Conservation (phyloP, 176 grass and related monocot genomes). For the Puya raimondii region DNA sequence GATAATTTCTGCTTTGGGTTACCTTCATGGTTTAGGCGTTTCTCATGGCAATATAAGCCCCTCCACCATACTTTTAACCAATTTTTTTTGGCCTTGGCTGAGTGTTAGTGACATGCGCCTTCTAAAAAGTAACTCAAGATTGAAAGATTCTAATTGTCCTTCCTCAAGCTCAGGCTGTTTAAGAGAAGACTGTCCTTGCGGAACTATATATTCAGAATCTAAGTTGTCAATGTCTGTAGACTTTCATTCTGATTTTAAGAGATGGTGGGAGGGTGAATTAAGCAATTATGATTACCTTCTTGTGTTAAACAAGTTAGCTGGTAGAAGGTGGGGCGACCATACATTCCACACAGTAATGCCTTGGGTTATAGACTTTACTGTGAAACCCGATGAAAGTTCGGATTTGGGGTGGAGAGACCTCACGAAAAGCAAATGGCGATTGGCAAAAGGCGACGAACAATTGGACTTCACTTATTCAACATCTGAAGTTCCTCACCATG, state of each 20-base stretch:
- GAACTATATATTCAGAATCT: slow-evolving; percentile 40
- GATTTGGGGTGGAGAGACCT: slow-evolving; percentile 86
- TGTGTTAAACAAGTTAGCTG: slow-evolving; percentile 84
- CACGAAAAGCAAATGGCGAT: slow-evolving; percentile 93
- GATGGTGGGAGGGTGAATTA: slow-evolving; percentile 75
- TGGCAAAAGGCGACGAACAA: slow-evolving; percentile 95
- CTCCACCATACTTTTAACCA: slow-evolving; percentile 59
- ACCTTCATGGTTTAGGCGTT: slow-evolving; percentile 73
- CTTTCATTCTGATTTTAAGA: slow-evolving; percentile 59
- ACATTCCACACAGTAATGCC: slow-evolving; percentile 94
- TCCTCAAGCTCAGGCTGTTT: slow-evolving; percentile 28
- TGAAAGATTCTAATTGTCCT: slow-evolving; percentile 25
- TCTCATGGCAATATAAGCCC: slow-evolving; percentile 74
- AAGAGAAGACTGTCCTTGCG: slow-evolving; percentile 34
- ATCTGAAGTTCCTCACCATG: slow-evolving; percentile 92
- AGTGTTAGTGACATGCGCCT: slow-evolving; percentile 46
- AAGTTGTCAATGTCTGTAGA: slow-evolving; percentile 43
- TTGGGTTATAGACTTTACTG: slow-evolving; percentile 96
- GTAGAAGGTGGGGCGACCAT: slow-evolving; percentile 87
- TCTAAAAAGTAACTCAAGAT: slow-evolving; percentile 39
- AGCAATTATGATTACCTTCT: slow-evolving; percentile 97
- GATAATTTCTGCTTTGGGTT: slow-evolving; percentile 63
- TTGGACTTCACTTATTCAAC: slow-evolving; percentile 91
- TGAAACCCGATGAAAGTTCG: slow-evolving; percentile 65
- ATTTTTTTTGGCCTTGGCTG: slow-evolving; percentile 68